Percentiles rank a stretch among this genome's conserved stretches.
These are phyloP conservation scores for Erythrobasidium hasegawianum DNA, from an alignment of 1,284 basidiomycete genomes.

Conservation along the genomic window DNA sequence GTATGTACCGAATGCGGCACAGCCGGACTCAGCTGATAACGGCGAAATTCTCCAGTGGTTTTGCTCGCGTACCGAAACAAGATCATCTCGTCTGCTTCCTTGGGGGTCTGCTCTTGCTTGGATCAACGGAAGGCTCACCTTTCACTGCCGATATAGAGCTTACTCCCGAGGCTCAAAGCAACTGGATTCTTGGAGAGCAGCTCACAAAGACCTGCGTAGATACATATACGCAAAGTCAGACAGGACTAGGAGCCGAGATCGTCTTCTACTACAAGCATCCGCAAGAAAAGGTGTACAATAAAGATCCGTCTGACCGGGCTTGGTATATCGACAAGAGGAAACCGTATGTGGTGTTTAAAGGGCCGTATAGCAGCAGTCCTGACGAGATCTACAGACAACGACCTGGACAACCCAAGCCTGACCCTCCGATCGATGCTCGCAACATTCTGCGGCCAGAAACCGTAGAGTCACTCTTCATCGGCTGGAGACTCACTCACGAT, in stretches of 20 bases:
- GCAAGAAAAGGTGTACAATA: conserved; percentile 49
- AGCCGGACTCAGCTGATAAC: background rate
- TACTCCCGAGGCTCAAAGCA: conserved; percentile 52
- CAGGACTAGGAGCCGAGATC: conserved; percentile 61
- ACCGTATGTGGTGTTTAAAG: background rate
- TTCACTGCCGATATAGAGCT: background rate
- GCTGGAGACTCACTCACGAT: conserved; percentile 77
- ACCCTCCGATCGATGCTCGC: conserved; percentile 69
- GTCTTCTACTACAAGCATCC: conserved; percentile 65
- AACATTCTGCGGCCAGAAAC: conserved; percentile 93
- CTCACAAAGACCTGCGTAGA: conserved; percentile 80
- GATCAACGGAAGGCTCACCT: conserved; percentile 69
- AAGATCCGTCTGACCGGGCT: conserved; percentile 51
- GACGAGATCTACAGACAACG: background rate
- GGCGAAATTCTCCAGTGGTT: background rate
- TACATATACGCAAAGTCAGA: conserved; percentile 72
- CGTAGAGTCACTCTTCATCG: conserved; percentile 86
- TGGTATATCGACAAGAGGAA: conserved; percentile 73
- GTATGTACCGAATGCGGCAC: conserved; percentile 40
- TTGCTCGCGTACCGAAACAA: conserved; percentile 65
- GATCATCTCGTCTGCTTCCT: conserved; percentile 96
- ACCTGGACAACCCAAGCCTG: conserved; percentile 1
- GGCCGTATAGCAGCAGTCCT: background rate
- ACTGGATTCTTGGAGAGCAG: conserved; percentile 77
- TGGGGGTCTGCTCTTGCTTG: conserved; percentile 47